These are phyloP conservation scores for Batkoa obscura DNA, from an alignment of 371 early-diverging fungal species.

Conservation along the genomic window DNA sequence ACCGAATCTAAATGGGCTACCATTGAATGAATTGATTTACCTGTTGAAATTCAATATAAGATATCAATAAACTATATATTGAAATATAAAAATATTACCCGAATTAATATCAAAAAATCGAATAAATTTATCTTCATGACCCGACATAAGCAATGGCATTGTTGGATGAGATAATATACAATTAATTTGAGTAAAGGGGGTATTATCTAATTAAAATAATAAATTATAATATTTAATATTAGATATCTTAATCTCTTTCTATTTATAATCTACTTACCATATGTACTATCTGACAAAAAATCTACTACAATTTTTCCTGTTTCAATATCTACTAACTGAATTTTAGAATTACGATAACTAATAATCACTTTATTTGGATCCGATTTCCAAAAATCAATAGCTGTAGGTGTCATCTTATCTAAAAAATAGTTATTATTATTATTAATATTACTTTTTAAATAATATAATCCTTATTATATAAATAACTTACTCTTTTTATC, in stretches of 20 bases:
- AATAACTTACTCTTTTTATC: not conserved
- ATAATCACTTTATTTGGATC: slow-evolving; percentile 39
- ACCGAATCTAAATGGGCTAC: slow-evolving; percentile 48
- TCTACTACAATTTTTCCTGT: slow-evolving; percentile 37
- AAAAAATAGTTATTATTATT: not conserved
- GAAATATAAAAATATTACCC: slow-evolving; percentile 19
- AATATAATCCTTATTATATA: too few relatives aligned
- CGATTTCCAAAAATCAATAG: slow-evolving; percentile 39
- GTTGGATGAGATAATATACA: slow-evolving; percentile 53
- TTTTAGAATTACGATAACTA: slow-evolving; percentile 38
- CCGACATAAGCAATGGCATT: slow-evolving; percentile 45
- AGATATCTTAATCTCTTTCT: too few relatives aligned
- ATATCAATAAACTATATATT: not conserved
- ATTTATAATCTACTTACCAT: slow-evolving; percentile 19
- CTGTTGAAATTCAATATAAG: slow-evolving; percentile 11
- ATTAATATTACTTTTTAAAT: not conserved
- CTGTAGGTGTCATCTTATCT: slow-evolving; percentile 30
- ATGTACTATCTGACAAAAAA: slow-evolving; percentile 33
- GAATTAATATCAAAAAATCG: slow-evolving; percentile 54
- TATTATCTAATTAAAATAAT: slow-evolving; percentile 24
- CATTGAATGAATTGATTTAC: slow-evolving; percentile 37
- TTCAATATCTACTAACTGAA: slow-evolving; percentile 55
- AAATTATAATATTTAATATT: not conserved
- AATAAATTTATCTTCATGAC: slow-evolving; percentile 59
- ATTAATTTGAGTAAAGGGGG: slow-evolving; percentile 55